Evolutionary conservation across 1,139 yeast genomes (phyloP), one percentile per base, ranked within the genome.

Genomic region (Geotrichum bryndzae): DNA sequence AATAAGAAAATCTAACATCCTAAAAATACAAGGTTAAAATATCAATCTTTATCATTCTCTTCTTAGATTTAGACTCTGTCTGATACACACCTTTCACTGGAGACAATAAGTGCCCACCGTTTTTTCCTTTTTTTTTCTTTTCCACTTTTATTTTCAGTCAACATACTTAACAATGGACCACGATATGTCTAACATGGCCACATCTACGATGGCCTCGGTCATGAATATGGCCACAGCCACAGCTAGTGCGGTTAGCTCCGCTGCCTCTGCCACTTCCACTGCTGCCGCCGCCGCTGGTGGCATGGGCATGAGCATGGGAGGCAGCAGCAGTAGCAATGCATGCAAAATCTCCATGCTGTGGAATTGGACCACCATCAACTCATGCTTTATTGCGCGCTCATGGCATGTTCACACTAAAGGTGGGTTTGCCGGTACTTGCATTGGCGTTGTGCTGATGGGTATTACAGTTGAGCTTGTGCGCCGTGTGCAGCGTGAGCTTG

Each of bases 351-450:
- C 46, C 46, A 54, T 54, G 85, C 67, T 79, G 58, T 82, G 85
- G 85, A 82, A 82, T 69, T 82, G 85, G 85, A 72, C 79, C 64
- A 84, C 88, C 0, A 77, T 85, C 45, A 85, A 85, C 67, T 73
- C 86, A 1, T 86, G 90, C 69, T 85, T 86, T 68, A 76, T 86
- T 63, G 79, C 88, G 3, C 27, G 73, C 55, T 74, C 85, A 27
- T 86, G 91, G 91, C 88, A 84, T 65, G 83, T 84, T 51, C 77
- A 73, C n/a, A 75, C 85, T 1, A 74, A 74, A 56, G 86, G 86
- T 1, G 84, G 79, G 74, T 86, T 86, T 76, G 90, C 88, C 3
- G 90, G 90, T 8, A 79, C 88, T 0, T 86, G 90, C 73, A 77
- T 86, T 50, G 90, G 90, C 13, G 83, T 84, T 3, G 82, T 85